Base-by-base conservation (phyloP, 2,329 filamentous ascomycete genomes). In the Paraphaeosphaeria minitans region DNA sequence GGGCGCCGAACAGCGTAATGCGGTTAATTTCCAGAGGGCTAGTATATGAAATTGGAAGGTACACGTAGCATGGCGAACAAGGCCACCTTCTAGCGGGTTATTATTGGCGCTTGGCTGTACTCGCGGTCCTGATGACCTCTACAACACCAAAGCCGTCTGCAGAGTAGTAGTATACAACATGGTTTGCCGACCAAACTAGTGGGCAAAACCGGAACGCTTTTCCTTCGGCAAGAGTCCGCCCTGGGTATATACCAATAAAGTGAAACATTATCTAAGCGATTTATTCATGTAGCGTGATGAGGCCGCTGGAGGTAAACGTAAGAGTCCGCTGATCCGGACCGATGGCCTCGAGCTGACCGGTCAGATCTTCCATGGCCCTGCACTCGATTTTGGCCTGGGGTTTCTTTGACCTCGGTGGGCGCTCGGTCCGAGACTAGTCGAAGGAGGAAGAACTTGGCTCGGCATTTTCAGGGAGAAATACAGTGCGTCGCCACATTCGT, bases 151-250 rank as follows among this genome's bases (percentile, higher is more conserved):
- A 45, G 19, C 21, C 37, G 19, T 35, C 46, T 49, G 27, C 41
- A 41, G 27, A 35, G 19, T 45, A 45, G 51, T 53, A 53, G 43
- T 53, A 37, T 53, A 53, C 51, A 53, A 53, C 51, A 53, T 53
- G 22, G 16, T 45, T 21, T 3, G 41, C 51, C 39, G 33, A 31
- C 41, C 51, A 24, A 53, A 53, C 43, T n/a, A 45, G 33, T 27
- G 43, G 51, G 51, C 51, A 53, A 24, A 24, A 16, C 24, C 29
- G 51, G 39, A 45, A 53, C 43, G 51, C 51, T 53, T 53, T 53
- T 53, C 51, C 51, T 53, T 53, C 19, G 13, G n/a, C 27, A 53
- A 35, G 27, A 43, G 24, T 45, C 41, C 51, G 37, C 41, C 39
- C 51, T 33, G 51, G 51, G 51, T 53, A 53, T 53, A 45, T 53